Evolutionary conservation across 2,329 filamentous ascomycete species (phyloP), one percentile per base, ranked within the genome.

Genomic region (Fusarium beomiforme): DNA sequence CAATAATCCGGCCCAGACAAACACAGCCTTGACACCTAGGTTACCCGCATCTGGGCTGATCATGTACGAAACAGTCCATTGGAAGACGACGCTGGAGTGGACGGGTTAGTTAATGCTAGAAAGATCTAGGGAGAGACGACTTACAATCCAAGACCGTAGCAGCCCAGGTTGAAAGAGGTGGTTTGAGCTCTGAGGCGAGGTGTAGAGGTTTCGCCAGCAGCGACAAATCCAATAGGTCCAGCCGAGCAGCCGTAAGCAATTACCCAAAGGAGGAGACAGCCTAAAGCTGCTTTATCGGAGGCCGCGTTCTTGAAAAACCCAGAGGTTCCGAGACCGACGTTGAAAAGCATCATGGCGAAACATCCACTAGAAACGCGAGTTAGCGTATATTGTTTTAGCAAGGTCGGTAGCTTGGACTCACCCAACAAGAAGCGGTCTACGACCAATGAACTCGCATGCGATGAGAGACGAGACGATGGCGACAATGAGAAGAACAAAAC

Each of bases 1-100:
- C 42, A 66, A 43, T 8, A 64, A 23, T 19, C 63, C 63, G 29
- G 63, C 63, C 63, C 63, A 66, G 8, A 66, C 63, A 41, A 63
- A 66, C 13, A 66, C 58, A 24, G 63, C 59, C 36, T 66, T 66
- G 50, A 66, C 60, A 10, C 63, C 63, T 19, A 66, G 31, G 7
- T 66, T 66, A 24, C 41, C 47, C 19, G 47, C 47, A 36, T 50
- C 47, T 3, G 47, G 47, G 17, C 47, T 50, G 47, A 50, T 50
- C 47, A 50, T 50, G 11, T 50, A 50, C 0, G 47, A 50, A 2
- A 50, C 47, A 0, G 47, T 50, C 47, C 47, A 50, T n/a, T 50
- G 47, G 31, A 50, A 50, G 31, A 50, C 31, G n/a, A 50, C 47
- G 16, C 47, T 50, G 21, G n/a, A 36, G n/a, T 11, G 3, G 6